Conservation (phyloP, 148 eudicot species). For the Fallopia convolvulus region DNA sequence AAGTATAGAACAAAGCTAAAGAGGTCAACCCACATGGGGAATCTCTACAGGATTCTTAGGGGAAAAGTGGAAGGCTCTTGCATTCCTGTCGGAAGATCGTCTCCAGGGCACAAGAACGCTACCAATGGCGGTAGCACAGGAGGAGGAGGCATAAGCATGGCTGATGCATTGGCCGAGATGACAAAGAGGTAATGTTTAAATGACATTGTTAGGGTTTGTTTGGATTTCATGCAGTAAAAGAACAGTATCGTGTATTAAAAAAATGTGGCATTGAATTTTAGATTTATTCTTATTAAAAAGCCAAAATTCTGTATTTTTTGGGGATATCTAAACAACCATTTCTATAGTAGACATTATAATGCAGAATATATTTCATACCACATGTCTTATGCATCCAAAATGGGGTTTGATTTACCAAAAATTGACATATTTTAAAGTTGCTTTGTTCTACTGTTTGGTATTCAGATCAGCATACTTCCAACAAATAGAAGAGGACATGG, state of each 20-base stretch:
- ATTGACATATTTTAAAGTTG: not conserved
- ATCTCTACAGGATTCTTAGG: slow-evolving; percentile 63
- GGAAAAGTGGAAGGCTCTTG: slow-evolving; percentile 91
- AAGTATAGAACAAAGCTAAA: slow-evolving; percentile 59
- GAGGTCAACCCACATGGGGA: slow-evolving; percentile 93
- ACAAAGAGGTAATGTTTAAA: slow-evolving; percentile 55
- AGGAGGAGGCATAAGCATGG: slow-evolving; percentile 58
- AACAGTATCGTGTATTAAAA: no score
- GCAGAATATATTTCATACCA: no score
- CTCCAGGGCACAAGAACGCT: slow-evolving; percentile 41
- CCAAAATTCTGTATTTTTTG: no score
- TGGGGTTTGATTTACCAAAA: not conserved
- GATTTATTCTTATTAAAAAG: no score
- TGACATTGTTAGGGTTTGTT: not conserved
- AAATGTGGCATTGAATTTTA: no score
- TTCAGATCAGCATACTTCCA: slow-evolving; percentile 78
- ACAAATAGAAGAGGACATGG: slow-evolving; percentile 88
- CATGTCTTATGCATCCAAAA: no score
- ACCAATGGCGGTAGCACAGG: slow-evolving; percentile 12
- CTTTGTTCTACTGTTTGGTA: not conserved
- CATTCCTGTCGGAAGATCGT: slow-evolving; percentile 45
- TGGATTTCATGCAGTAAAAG: not conserved
- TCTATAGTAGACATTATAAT: no score
- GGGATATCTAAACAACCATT: no score
- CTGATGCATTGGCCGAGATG: slow-evolving; percentile 97